phyloP scores from a whole-genome alignment of 2,329 filamentous ascomycete genomes.

The Penicillium occitanis region DNA sequence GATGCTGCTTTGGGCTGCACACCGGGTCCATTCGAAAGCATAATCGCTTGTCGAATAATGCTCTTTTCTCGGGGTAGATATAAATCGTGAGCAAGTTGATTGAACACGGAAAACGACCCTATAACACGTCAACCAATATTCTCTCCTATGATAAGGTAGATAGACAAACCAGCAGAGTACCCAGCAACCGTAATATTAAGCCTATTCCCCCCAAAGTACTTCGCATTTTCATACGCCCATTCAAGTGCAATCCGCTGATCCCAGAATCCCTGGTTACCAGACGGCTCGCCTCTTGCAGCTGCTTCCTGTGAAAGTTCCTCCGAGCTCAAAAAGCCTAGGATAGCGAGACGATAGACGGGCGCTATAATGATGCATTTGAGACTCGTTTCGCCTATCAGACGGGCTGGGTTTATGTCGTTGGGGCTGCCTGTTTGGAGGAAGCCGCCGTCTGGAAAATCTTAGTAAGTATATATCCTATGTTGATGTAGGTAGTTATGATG shows the following conservation, averaged over 20 bases:
- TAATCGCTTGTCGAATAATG: constrained; percentile 53
- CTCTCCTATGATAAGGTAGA: not conserved
- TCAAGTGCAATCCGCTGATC: constrained; percentile 57
- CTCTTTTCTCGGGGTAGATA: constrained; percentile 47
- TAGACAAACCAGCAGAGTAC: constrained; percentile 52
- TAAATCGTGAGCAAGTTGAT: constrained; percentile 59
- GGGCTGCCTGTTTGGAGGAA: constrained; percentile 58
- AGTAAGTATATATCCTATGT: not conserved
- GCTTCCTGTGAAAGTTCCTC: constrained; percentile 49
- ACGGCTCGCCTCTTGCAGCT: constrained; percentile 34
- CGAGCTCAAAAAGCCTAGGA: constrained; percentile 57
- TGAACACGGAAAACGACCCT: constrained; percentile 57
- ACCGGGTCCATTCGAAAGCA: constrained; percentile 56
- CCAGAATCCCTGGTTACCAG: constrained; percentile 58
- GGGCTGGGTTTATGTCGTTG: constrained; percentile 48
- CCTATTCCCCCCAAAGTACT: constrained; percentile 53
- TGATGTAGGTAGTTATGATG: not conserved
- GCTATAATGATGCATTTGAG: constrained; percentile 54
- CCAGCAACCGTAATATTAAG: constrained; percentile 55
- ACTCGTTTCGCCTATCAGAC: constrained; percentile 51
- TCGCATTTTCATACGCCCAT: constrained; percentile 55
- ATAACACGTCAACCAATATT: not conserved
- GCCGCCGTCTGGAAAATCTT: constrained; percentile 49
- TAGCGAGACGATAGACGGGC: constrained; percentile 58
- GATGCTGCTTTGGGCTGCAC: constrained; percentile 52